phyloP scores from a whole-genome alignment of 2,329 filamentous ascomycete genomes.

The Aureobasidium namibiae region DNA sequence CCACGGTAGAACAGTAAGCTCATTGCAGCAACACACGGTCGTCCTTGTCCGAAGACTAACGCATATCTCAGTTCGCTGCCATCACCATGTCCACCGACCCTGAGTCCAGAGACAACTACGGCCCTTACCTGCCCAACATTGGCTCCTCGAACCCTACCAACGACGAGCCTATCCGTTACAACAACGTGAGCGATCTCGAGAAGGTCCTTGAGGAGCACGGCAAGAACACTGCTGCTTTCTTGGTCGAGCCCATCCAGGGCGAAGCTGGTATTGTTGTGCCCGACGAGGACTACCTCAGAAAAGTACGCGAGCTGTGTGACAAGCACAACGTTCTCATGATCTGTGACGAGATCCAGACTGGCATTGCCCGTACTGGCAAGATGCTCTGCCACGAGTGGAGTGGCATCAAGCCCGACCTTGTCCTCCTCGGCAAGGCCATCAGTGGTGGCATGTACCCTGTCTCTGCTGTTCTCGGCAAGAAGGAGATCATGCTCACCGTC shows the following conservation, averaged over 20 bases:
- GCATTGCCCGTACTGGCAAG: constrained; percentile 87
- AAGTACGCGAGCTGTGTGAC: constrained; percentile 77
- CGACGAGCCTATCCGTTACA: constrained; percentile 71
- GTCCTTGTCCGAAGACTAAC: background rate
- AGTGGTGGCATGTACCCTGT: constrained; percentile 99
- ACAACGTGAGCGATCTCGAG: constrained; percentile 73
- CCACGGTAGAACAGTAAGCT: constrained; percentile 80
- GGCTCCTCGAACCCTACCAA: constrained; percentile 70
- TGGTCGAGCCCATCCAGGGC: constrained; percentile 94
- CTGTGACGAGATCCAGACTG: constrained; percentile 97
- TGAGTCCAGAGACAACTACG: constrained; percentile 94
- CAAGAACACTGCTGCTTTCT: constrained; percentile 79
- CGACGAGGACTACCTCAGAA: constrained; percentile 74
- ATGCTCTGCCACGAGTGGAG: constrained; percentile 94
- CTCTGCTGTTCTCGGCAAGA: constrained; percentile 77
- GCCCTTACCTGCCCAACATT: constrained; percentile 85
- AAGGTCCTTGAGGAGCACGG: constrained; percentile 72
- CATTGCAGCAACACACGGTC: background rate
- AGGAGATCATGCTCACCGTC: constrained; percentile 89
- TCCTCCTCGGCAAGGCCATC: constrained; percentile 94
- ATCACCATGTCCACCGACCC: constrained; percentile 93
- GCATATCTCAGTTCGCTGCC: constrained; percentile 63
- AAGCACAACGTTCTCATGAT: constrained; percentile 94
- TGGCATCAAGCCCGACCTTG: constrained; percentile 87
- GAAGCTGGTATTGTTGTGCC: constrained; percentile 96